Evolutionary conservation across 257 asterid species (phyloP), one percentile per base, ranked within the genome.

Genomic region (Fraxinus americana): DNA sequence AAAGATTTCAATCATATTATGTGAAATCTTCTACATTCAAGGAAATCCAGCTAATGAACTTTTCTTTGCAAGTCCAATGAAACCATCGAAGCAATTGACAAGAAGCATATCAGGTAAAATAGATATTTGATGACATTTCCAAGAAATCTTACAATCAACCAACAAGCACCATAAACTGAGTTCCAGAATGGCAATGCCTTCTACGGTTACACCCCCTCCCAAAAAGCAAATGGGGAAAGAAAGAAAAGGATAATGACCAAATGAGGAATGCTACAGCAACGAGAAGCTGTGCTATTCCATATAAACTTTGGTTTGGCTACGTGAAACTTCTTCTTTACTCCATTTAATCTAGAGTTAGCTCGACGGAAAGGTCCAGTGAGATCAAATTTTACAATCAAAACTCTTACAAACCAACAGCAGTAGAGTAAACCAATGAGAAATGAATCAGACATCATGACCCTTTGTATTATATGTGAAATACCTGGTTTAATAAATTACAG

Each of bases 31-130:
- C 32, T 48, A 35, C 36, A 48, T 65, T 57, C 67, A 32, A 2
- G 70, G 73, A 65, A 66, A 71, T 45, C 35, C 17, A 39, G 23
- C 30, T 0, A 73, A 67, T 50, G 75, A 54, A 12, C 74, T 41
- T 11, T 76, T 52, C 11, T 48, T 35, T 38, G 41, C 9, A 68
- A 19, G n/a, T 38, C 66, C 61, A 39, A 72, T 29, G 39, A 66
- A 76, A 54, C 16, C 16, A 63, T 63, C 14, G 35, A 12, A 63
- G 19, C 34, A 27, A 9, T 10, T 9, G 19, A 63, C 34, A 27
- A 8, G 69, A 23, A 54, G 32, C 1, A 17, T 9, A 23, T 63
- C 5, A 8, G 69, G 16, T 23, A 8, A 63, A 25, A 63, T 25
- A 27, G 14, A 23, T 4, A 23, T 27, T 11, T 63, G 35, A 8